Evolutionary conservation across 2,329 filamentous ascomycete species (phyloP).

Genomic region (Fusarium abutilonis): DNA sequence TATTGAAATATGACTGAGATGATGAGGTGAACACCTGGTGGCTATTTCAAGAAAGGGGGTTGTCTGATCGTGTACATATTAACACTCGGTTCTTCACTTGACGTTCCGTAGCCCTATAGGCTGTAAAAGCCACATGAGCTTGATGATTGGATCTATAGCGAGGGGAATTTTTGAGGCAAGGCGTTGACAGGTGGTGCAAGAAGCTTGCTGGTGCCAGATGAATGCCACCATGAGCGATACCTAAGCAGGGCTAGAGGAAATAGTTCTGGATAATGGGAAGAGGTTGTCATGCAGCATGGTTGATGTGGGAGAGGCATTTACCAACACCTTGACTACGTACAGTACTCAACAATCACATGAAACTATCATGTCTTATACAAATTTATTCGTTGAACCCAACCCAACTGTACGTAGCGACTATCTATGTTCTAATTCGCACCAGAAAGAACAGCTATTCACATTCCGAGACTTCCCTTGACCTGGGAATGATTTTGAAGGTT

Average conservation of each 20-base stretch:
- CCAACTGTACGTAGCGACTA: conserved; percentile 6
- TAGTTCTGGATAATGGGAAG: conserved; percentile 14
- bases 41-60: conserved; percentile 4
- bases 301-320: not conserved
- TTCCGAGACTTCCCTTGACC: not conserved
- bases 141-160: conserved; percentile 33
- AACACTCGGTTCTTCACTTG: conserved; percentile 6
- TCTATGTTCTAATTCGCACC: conserved; percentile 8
- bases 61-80: conserved; percentile 36
- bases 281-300: not conserved
- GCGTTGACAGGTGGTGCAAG: conserved; percentile 35
- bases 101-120: conserved; percentile 7
- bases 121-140: conserved; percentile 1
- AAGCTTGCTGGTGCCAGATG: conserved; percentile 17
- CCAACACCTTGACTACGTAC: not conserved
- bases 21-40: conserved; percentile 7
- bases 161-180: conserved; percentile 26
- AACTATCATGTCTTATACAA: conserved; percentile 9
- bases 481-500: conserved; percentile 4
- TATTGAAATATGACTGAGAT: conserved; percentile 2
- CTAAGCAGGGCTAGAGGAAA: conserved; percentile 26
- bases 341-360: not conserved
- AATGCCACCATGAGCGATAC: conserved; percentile 36
- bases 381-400: conserved; percentile 23
- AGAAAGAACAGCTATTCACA: not conserved